Percentiles rank a stretch among this genome's conserved stretches.
phyloP scores from a whole-genome alignment of 2,329 filamentous ascomycete species.

The Akanthomyces lecanii region DNA sequence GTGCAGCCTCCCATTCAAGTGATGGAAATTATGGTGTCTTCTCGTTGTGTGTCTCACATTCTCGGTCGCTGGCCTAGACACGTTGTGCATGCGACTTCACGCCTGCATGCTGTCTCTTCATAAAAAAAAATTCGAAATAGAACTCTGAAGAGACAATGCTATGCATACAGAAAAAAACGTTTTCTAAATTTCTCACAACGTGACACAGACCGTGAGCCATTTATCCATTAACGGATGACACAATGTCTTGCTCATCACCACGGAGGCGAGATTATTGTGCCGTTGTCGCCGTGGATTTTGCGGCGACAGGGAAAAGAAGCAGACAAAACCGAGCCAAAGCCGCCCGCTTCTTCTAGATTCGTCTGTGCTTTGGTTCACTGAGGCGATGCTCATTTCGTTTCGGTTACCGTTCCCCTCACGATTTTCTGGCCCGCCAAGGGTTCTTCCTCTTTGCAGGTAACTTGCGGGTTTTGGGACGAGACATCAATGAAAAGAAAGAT shows the following conservation, averaged over 20 bases:
- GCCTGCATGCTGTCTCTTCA: not conserved
- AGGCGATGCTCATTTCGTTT: not conserved
- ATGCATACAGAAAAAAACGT: not conserved
- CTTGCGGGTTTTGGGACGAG: not conserved
- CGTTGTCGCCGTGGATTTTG: not conserved
- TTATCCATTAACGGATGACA: not conserved
- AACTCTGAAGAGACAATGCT: not conserved
- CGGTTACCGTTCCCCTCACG: not conserved
- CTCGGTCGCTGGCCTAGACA: not conserved
- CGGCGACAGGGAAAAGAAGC: not conserved
- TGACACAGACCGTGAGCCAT: not conserved
- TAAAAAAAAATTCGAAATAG: not conserved
- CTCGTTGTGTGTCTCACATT: not conserved
- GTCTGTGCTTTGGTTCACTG: not conserved
- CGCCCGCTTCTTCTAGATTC: not conserved
- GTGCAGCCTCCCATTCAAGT: not conserved
- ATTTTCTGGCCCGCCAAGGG: not conserved
- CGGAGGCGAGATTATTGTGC: not conserved
- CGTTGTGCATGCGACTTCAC: not conserved
- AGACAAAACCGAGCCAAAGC: not conserved
- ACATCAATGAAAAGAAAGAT: not conserved
- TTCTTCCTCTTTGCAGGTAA: not conserved
- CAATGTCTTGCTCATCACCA: constrained; percentile 2
- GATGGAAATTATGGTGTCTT: too few relatives aligned
- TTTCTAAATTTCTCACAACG: not conserved